Evolutionary conservation across 2,329 filamentous ascomycete species (phyloP).

Genomic region (Apiospora pterosperma): DNA sequence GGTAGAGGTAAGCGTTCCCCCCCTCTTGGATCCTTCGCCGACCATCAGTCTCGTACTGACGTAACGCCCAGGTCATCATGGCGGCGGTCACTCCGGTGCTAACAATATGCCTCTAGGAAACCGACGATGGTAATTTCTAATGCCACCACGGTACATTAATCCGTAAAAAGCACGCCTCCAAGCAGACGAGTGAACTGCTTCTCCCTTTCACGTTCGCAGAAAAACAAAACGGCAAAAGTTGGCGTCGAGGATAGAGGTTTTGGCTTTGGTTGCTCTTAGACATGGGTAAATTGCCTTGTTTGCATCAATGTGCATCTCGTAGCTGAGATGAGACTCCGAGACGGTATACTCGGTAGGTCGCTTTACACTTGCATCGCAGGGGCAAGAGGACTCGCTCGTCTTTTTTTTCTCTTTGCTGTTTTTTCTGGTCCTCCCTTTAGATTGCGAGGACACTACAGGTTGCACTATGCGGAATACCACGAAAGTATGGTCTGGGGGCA

Average conservation of each 20-base stretch:
- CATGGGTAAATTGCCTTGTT: constrained; percentile 18
- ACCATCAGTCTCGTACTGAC: neutral
- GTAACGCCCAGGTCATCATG: constrained; percentile 8
- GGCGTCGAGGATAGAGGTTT: constrained; percentile 30
- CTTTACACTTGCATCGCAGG: neutral
- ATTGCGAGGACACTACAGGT: neutral
- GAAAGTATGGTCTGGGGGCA: neutral
- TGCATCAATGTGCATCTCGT: neutral
- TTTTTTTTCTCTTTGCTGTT: neutral
- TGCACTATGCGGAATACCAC: neutral
- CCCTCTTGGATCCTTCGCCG: neutral
- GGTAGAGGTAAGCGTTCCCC: constrained; percentile 53
- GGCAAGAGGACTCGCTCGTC: neutral
- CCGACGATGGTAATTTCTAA: constrained; percentile 27
- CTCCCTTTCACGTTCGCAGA: constrained; percentile 17
- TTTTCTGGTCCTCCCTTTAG: neutral
- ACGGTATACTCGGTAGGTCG: neutral
- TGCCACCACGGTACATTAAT: constrained; percentile 1
- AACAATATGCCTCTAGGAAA: constrained; percentile 30
- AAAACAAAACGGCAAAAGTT: constrained; percentile 26
- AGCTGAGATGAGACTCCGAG: constrained; percentile 3
- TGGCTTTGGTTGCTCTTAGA: constrained; percentile 26
- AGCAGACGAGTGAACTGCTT: constrained; percentile 12
- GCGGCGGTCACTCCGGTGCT: constrained; percentile 43
- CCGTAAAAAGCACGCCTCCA: constrained; percentile 4